Evolutionary conservation across 768 basidiomycete species (phyloP), one percentile per base, ranked within the genome.

Genomic region (Sporobolomyces roseus): DNA sequence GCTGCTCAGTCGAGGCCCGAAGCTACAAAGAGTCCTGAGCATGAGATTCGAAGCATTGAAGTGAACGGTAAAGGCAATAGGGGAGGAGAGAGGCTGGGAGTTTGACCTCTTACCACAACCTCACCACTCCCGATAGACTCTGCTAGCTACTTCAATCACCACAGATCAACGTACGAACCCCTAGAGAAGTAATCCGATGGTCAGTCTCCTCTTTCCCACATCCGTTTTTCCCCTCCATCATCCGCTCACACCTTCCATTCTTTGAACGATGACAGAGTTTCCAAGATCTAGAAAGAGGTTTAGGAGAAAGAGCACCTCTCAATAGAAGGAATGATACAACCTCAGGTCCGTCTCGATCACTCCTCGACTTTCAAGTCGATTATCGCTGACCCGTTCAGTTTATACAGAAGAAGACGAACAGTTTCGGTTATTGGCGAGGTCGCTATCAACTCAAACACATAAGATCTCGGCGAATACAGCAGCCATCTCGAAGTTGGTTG

Each of bases 381-480:
- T n/a, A n/a, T n/a, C n/a, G n/a, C n/a, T n/a, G n/a, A n/a, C n/a
- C n/a, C n/a, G n/a, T n/a, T n/a, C n/a, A n/a, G 17, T 41, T 17
- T 9, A 41, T 9, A 9, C 61, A 70, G 72, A 67, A 25, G 56
- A 49, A 29, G 72, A 70, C 53, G 59, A 62, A 19, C 53, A 62
- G 45, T 72, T 72, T 54, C 36, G 50, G 14, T 7, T 46, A 7
- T 52, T 70, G 30, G 65, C 68, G 3, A 61, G 72, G 3, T 46
- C 29, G 10, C 49, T 76, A 27, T 58, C 70, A 1, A 83, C 98
- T 9, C 93, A 98, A 78, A 91, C 94, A 65, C 97, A 98, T 87
- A 98, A 98, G 85, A 92, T 98, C 82, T 93, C 94, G 75, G 85
- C 90, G 66, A 99, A 99, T 79, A 92, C 97, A 4, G 91, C 94